Evolutionary conservation across 2,329 filamentous ascomycete genomes (phyloP).

Genomic region (Penicillium sp.): DNA sequence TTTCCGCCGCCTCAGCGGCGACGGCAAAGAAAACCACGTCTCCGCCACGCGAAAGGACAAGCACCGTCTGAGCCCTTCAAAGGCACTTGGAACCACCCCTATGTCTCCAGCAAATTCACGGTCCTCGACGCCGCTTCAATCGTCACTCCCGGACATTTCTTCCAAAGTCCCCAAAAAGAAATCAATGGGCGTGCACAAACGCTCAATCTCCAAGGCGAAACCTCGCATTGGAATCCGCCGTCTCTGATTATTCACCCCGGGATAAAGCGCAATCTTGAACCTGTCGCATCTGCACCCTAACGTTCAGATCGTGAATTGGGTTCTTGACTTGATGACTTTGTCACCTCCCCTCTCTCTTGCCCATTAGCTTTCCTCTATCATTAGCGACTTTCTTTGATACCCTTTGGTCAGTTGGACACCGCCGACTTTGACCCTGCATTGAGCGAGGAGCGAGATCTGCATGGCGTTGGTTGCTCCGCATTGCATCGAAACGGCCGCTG

Average conservation of each 20-base stretch:
- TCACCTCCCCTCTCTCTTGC: not conserved
- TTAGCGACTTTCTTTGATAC: constrained; percentile 12
- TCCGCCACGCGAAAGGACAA: constrained; percentile 15
- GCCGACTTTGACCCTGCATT: constrained; percentile 5
- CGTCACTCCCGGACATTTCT: constrained; percentile 7
- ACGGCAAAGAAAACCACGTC: constrained; percentile 24
- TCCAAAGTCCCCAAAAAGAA: constrained; percentile 24
- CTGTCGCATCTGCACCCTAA: not conserved
- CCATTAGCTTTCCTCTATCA: not conserved
- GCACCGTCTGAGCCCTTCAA: constrained; percentile 7
- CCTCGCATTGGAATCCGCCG: constrained; percentile 39
- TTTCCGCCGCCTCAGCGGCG: constrained; percentile 18
- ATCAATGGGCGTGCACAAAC: constrained; percentile 24
- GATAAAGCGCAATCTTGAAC: not conserved
- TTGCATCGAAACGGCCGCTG: not conserved
- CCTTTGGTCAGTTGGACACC: constrained; percentile 4
- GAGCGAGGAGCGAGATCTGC: not conserved
- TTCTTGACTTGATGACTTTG: not conserved
- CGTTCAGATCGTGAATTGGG: not conserved
- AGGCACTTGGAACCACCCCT: not conserved
- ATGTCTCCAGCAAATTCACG: not conserved
- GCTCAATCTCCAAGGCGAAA: constrained; percentile 30
- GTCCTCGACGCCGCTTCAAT: not conserved
- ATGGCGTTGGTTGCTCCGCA: not conserved
- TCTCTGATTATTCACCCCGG: constrained; percentile 22